Evolutionary conservation across 176 grass and related monocot genomes (phyloP).

Genomic region (Musa itinerans): DNA sequence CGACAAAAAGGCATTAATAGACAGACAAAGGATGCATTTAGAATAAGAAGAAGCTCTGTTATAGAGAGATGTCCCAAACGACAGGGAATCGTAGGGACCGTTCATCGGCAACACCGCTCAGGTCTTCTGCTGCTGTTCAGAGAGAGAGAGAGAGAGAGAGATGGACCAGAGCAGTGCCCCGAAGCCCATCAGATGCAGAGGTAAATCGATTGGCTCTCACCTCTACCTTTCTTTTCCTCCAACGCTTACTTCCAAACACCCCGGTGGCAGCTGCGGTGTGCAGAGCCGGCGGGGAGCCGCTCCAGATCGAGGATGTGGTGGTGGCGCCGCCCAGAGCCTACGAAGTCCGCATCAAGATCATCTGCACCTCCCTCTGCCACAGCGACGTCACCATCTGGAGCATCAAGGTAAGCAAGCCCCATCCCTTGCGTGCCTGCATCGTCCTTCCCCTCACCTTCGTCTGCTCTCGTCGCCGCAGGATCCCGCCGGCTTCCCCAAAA

Average conservation of each 20-base stretch:
- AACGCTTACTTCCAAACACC: neutral
- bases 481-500: constrained; percentile 25
- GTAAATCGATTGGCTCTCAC: neutral
- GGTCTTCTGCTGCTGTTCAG: too few species aligned
- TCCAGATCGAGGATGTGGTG: constrained; percentile 59
- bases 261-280: constrained; percentile 49
- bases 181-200: constrained; percentile 62
- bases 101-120: too few species aligned
- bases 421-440: neutral
- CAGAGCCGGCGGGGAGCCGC: constrained; percentile 41
- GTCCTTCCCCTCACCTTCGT: neutral
- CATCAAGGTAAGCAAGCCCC: constrained; percentile 21
- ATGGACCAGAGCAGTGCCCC: constrained; percentile 17
- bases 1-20: too few species aligned
- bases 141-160: too few species aligned
- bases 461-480: neutral
- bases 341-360: constrained; percentile 57
- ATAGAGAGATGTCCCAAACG: too few species aligned
- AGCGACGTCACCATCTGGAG: constrained; percentile 54
- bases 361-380: constrained; percentile 70
- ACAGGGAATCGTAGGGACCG: too few species aligned
- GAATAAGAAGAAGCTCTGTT: too few species aligned
- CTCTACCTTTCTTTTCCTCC: neutral
- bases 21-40: too few species aligned
- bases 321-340: constrained; percentile 55